Percentiles rank a stretch among this genome's conserved stretches.
These are phyloP conservation scores for Pseudogymnoascus sp. DNA, from an alignment of 2,329 filamentous ascomycete genomes.

Conservation along the genomic window DNA sequence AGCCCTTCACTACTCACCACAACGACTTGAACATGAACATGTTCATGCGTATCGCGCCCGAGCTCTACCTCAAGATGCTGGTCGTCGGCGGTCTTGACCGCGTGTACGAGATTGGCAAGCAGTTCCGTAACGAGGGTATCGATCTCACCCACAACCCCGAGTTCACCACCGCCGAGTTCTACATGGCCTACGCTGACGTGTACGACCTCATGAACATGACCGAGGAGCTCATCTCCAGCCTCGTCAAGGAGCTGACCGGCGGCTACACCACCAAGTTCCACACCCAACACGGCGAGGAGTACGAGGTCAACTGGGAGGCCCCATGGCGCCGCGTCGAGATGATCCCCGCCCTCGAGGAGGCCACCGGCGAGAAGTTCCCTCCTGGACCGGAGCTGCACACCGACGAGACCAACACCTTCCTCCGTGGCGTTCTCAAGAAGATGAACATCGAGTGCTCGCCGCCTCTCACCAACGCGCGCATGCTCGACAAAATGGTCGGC, in stretches of 20 bases:
- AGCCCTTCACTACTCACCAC: conserved; percentile 91
- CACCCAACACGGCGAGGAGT: conserved; percentile 76
- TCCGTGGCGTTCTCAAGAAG: conserved; percentile 78
- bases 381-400: conserved; percentile 85
- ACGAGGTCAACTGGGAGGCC: conserved; percentile 90
- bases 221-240: conserved; percentile 82
- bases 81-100: conserved; percentile 90
- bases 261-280: conserved; percentile 79
- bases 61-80: conserved; percentile 93
- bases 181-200: conserved; percentile 86
- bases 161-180: conserved; percentile 97
- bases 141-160: conserved; percentile 96
- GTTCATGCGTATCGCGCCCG: conserved; percentile 89
- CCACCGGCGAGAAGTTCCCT: conserved; percentile 88
- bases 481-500: conserved; percentile 90
- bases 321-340: conserved; percentile 94
- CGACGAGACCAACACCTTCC: conserved; percentile 76
- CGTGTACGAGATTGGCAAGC: conserved; percentile 91
- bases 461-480: conserved; percentile 85
- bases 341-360: conserved; percentile 87
- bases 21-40: conserved; percentile 94
- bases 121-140: conserved; percentile 90
- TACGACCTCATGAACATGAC: conserved; percentile 87
- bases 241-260: conserved; percentile 85
- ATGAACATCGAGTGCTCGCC: conserved; percentile 82